These are phyloP conservation scores for Serendipita sp. DNA, from an alignment of 768 basidiomycete species.

Conservation along the genomic window DNA sequence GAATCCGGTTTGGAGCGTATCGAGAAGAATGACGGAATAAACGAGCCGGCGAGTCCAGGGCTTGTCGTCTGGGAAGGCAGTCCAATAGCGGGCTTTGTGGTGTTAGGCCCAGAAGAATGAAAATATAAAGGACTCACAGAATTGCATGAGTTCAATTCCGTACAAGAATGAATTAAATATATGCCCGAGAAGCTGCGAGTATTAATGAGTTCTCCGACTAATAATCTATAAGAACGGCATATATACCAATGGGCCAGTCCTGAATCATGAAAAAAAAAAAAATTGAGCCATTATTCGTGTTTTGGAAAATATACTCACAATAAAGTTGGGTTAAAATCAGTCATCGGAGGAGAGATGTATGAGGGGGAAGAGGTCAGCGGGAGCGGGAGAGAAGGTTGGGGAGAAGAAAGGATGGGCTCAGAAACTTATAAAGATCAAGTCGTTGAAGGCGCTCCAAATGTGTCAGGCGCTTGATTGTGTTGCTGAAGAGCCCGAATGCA, in stretches of 20 bases:
- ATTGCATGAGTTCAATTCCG: conserved; percentile 1
- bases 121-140: neutral
- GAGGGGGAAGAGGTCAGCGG: neutral
- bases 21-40: neutral
- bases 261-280: neutral
- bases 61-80: neutral
- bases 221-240: neutral
- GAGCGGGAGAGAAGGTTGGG: neutral
- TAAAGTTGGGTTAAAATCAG: neutral
- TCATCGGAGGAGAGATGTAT: neutral
- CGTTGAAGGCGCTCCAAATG: neutral
- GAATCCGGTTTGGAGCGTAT: neutral
- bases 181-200: neutral
- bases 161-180: neutral
- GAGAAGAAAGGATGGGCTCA: neutral
- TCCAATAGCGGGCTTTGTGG: neutral
- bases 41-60: neutral
- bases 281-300: neutral
- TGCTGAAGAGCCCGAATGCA: neutral
- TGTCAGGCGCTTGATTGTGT: too few relatives aligned
- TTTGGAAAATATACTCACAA: neutral
- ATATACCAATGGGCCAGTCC: neutral
- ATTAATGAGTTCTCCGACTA: neutral
- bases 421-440: neutral
- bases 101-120: neutral